Base-by-base conservation (phyloP, 2,329 filamentous ascomycete genomes). In the Alternaria tenuissima region DNA sequence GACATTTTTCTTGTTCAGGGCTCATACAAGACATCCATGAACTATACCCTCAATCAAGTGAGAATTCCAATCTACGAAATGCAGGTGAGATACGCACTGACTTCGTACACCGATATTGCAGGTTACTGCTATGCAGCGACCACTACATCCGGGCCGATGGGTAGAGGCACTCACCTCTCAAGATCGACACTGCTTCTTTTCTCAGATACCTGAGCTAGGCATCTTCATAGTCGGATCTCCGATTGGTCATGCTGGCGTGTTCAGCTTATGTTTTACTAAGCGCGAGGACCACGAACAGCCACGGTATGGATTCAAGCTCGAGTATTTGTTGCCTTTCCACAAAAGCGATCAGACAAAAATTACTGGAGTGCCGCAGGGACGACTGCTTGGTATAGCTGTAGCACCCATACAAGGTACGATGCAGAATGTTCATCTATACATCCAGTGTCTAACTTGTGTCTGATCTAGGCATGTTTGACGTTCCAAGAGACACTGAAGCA, bases 131-230 rank as follows among this genome's bases (percentile, higher is more conserved):
- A 75, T 82, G 55, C 76, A 72, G 9, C 73, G 78, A 42, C 77
- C 80, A 3, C 55, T 74, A 12, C 67, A 67, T 30, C 63, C 68
- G 0, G 36, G 49, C 2, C 36, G 30, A 4, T 54, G 52, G 47
- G n/a, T 48, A 4, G 36, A 49, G 24, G 42, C 43, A 7, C 39
- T 62, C 18, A 47, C 39, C 43, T 71, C 78, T 14, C 59, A 56
- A 24, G 68, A 88, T 64, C 84, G 87, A 7, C 77, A 92, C 22
- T 89, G 85, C 77, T 87, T 91, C 82, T 77, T 87, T 38, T 79
- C 84, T 0, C 83, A 88, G 52, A 87, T 94, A 1, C 89, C 89
- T 0, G 88, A 91, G 67, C 81, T 95, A 1, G 89, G 84, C n/a
- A 80, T 93, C 14, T 85, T 93, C 8, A 81, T 92, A 3, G 80